phyloP scores from a whole-genome alignment of 441 rosid genomes.

The Corymbia calophylla region DNA sequence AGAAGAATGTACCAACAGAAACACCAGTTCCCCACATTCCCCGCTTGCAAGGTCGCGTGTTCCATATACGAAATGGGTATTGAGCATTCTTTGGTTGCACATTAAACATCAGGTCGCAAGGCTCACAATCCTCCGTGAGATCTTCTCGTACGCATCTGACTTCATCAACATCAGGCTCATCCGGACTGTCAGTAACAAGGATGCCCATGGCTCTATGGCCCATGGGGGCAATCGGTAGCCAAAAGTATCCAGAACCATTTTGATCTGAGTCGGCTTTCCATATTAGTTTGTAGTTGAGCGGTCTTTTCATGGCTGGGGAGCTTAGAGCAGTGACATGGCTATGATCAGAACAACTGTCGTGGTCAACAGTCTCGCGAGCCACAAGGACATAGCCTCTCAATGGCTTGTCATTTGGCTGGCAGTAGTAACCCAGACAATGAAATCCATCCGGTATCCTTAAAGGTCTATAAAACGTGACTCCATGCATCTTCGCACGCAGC shows the following conservation, averaged over 20 bases:
- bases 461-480: slow-evolving; percentile 49
- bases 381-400: slow-evolving; percentile 55
- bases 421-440: slow-evolving; percentile 53
- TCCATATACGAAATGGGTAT: slow-evolving; percentile 41
- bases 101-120: slow-evolving; percentile 32
- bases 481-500: slow-evolving; percentile 24
- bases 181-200: slow-evolving; percentile 29
- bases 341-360: background rate
- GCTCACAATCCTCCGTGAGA: slow-evolving; percentile 57
- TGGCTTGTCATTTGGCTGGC: slow-evolving; percentile 41
- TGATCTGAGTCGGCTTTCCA: slow-evolving; percentile 34
- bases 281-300: slow-evolving; percentile 35
- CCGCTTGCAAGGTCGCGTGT: slow-evolving; percentile 42
- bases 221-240: slow-evolving; percentile 55
- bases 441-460: slow-evolving; percentile 56
- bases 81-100: slow-evolving; percentile 13
- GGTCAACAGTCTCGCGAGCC: slow-evolving; percentile 13
- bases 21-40: slow-evolving; percentile 47
- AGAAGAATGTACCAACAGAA: slow-evolving; percentile 56
- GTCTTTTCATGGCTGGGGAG: slow-evolving; percentile 38
- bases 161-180: slow-evolving; percentile 39
- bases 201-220: slow-evolving; percentile 65
- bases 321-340: slow-evolving; percentile 4
- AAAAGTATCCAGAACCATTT: slow-evolving; percentile 36
- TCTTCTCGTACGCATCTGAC: slow-evolving; percentile 55